Base-by-base conservation (phyloP, 805 yeast species). In the Yarrowia phangngaensis region DNA sequence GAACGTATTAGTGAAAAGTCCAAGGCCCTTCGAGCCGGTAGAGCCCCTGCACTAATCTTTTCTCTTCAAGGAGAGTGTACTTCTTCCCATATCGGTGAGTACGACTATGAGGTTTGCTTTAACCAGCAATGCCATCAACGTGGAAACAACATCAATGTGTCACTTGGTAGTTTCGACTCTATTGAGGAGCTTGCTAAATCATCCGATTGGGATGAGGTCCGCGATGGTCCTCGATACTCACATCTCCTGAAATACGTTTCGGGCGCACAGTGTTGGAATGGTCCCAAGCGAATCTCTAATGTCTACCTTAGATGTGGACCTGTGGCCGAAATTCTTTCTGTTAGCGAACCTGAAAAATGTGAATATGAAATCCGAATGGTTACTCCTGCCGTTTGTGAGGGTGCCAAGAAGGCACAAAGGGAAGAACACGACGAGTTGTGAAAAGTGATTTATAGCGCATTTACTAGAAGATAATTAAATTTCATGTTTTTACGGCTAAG, bases 251-350 rank as follows among this genome's bases (percentile, higher is more conserved):
- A 59, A 22, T 92, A 71, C 60, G 68, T 64, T 4, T 60, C 69
- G 14, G 98, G 98, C 15, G 80, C 79, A 31, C 75, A 72, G 60
- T 92, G 98, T 65, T 90, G 97, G 96, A 85, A 88, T 62, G 98
- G 98, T 0, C 97, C 97, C 4, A 63, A 69, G 20, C 77, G 98
- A 63, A 74, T 82, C 24, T 89, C 86, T 1, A 66, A 63, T 8
- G 80, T 85, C 1, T 69, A 69, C 16, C 60, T 89, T 49, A 68
- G 70, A 13, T 92, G 98, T 66, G 94, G 94, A 0, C 65, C 71
- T 2, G 64, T 68, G 3, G 68, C 74, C 36, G 69, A 72, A 50
- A 63, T 87, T 17, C 50, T 82, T n/a, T 63, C 77, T 3, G 95
- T 90, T 8, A 70, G 80, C 31, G 98, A 92, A 65, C 90, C 92